Conservation (phyloP, 2,329 filamentous ascomycete species). For the Fusarium stilboides region DNA sequence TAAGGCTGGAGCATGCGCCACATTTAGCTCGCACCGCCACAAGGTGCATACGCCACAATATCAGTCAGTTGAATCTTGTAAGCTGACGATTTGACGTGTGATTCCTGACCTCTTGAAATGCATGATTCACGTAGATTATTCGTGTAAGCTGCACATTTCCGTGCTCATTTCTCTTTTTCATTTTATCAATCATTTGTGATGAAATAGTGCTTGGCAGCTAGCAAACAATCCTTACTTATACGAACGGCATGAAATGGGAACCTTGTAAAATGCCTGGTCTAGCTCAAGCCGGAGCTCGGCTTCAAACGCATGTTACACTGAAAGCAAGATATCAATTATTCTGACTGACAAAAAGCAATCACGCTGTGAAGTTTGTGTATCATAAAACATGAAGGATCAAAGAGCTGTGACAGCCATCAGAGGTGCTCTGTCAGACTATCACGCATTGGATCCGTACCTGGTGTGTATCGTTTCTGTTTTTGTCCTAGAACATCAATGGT, state of each 20-base stretch:
- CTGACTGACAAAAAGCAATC: slow-evolving; percentile 22
- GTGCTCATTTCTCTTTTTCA: slow-evolving; percentile 1
- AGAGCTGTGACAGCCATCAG: slow-evolving; percentile 6
- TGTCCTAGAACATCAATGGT: not conserved
- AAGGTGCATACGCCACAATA: slow-evolving; percentile 3
- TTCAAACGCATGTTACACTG: slow-evolving; percentile 8
- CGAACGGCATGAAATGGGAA: slow-evolving; percentile 1
- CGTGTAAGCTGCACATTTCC: not conserved
- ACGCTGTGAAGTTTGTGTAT: slow-evolving; percentile 12
- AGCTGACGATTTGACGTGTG: not conserved
- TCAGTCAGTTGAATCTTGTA: not conserved
- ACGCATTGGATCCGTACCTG: not conserved
- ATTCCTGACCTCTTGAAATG: not conserved
- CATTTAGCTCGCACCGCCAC: slow-evolving; percentile 36
- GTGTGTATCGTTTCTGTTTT: slow-evolving; percentile 1
- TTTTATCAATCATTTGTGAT: not conserved
- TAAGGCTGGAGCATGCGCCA: slow-evolving; percentile 45
- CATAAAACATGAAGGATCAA: slow-evolving; percentile 26
- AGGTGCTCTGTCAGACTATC: not conserved
- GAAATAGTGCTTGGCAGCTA: not conserved
- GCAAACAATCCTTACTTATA: slow-evolving; percentile 8
- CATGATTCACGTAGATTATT: not conserved
- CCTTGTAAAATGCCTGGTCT: not conserved
- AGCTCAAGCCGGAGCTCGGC: slow-evolving; percentile 5
- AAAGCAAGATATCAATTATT: slow-evolving; percentile 2